A percentile compares a stretch with the other conserved stretches of the same genome.
phyloP scores from a whole-genome alignment of 305 asterid species.

The Fraxinus paxiana region DNA sequence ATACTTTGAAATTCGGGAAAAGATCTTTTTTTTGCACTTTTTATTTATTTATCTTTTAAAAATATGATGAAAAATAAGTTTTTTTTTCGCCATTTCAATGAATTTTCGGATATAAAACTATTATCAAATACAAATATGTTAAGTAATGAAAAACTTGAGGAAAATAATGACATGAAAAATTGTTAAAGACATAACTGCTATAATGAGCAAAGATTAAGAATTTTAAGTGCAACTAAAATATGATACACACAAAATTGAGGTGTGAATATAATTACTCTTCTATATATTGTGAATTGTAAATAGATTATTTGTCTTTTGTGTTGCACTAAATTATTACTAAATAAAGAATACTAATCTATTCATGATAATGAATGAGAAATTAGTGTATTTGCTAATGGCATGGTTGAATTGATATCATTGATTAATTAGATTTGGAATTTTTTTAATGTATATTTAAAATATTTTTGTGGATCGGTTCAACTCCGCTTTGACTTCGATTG shows the following conservation, averaged over 20 bases:
- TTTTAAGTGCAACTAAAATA: too few species aligned
- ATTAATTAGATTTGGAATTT: not conserved
- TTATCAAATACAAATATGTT: not conserved
- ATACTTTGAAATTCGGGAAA: not conserved
- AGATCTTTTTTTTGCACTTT: too few species aligned
- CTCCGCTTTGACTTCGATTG: not conserved
- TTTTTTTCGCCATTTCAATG: not conserved
- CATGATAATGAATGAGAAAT: not conserved
- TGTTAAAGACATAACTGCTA: not conserved
- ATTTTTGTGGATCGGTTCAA: not conserved
- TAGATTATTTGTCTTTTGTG: not conserved
- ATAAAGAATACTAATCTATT: not conserved
- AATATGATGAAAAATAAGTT: not conserved
- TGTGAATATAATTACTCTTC: not conserved
- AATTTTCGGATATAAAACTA: too few species aligned
- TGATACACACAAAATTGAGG: not conserved
- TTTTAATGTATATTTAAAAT: too few species aligned
- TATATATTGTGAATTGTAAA: not conserved
- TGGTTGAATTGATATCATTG: not conserved
- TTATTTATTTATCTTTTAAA: too few species aligned
- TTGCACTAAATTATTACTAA: not conserved
- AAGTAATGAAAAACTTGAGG: too few species aligned
- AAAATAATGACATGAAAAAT: too few species aligned
- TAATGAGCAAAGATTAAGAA: not conserved
- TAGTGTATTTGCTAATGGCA: not conserved